Evolutionary conservation across 345 rosid genomes (phyloP), one percentile per base, ranked within the genome.

Genomic region (Bruguiera gymnorhiza): DNA sequence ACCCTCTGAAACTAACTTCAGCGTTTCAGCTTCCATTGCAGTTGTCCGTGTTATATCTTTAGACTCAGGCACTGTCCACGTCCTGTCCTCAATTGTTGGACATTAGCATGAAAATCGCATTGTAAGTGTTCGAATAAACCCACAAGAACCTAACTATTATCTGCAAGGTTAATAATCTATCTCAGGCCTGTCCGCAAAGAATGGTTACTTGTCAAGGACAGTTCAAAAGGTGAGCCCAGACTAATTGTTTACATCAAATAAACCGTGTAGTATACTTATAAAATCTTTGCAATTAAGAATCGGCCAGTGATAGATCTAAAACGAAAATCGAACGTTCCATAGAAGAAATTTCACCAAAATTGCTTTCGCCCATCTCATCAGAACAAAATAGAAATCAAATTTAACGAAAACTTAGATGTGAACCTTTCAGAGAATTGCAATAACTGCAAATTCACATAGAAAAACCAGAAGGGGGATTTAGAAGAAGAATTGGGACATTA

Each of bases 1-100:
- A 53, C 94, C 90, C 80, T 93, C 98, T 0, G 92, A 86, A 81
- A 88, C 80, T 43, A 93, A 77, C 80, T 87, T 89, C 31, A 91
- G 73, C 39, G 73, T 85, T 72, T 93, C 96, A 37, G 85, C 92
- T 85, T 93, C 96, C 72, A 69, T 54, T 36, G 92, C 82, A 2
- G 92, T 81, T 43, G 83, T 85, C 75, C 86, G 67, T 48, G 83
- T 70, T 70, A 91, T 72, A 65, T 85, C 85, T 81, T 84, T 83
- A 70, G 91, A 68, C 80, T 89, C 94, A 13, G 97, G 90, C 69
- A 85, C 82, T 32, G 73, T 52, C 89, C 90, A 86, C 87, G 88
- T 84, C 86, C 98, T 93, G 83, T 37, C 37, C 79, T 24, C 67
- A 75, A n/a, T 30, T 65, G 43, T 31, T 43, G n/a, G 37, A 6